These are phyloP conservation scores for Cydonia oblonga DNA, from an alignment of 331 rosid genomes.

Conservation along the genomic window DNA sequence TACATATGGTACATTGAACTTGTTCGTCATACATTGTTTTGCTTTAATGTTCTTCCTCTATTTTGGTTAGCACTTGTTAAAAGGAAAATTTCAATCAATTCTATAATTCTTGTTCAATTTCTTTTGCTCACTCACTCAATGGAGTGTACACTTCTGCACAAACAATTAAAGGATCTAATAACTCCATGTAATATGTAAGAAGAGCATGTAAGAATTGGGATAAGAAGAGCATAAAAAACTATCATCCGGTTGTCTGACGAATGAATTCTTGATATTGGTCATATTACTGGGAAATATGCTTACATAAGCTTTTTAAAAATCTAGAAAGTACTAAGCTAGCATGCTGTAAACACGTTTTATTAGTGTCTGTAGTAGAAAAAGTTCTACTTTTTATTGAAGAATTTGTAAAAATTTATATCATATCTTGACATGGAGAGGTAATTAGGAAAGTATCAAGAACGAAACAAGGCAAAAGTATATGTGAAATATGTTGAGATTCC, in stretches of 20 bases:
- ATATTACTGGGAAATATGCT: background rate
- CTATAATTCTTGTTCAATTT: background rate
- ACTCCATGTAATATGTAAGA: background rate
- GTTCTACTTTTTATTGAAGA: background rate
- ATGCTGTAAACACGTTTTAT: background rate
- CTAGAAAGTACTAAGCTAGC: background rate
- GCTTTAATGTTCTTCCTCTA: background rate
- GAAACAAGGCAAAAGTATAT: too few relatives aligned
- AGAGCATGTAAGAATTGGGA: background rate
- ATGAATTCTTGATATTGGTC: background rate
- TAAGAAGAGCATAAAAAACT: background rate
- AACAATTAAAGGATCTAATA: background rate
- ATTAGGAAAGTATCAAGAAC: too few relatives aligned
- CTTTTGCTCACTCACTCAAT: too few relatives aligned
- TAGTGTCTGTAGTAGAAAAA: background rate
- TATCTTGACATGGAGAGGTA: too few relatives aligned
- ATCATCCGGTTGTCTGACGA: background rate
- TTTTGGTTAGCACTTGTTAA: background rate
- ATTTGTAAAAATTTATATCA: too few relatives aligned
- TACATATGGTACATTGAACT: background rate
- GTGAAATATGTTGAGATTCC: too few relatives aligned
- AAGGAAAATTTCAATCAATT: background rate
- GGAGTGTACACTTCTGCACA: background rate
- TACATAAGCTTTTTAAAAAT: background rate
- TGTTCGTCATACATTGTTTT: background rate